Evolutionary conservation across 192 early-diverging fungal species (phyloP), one percentile per base, ranked within the genome.

Genomic region (Umbelopsis sp.): DNA sequence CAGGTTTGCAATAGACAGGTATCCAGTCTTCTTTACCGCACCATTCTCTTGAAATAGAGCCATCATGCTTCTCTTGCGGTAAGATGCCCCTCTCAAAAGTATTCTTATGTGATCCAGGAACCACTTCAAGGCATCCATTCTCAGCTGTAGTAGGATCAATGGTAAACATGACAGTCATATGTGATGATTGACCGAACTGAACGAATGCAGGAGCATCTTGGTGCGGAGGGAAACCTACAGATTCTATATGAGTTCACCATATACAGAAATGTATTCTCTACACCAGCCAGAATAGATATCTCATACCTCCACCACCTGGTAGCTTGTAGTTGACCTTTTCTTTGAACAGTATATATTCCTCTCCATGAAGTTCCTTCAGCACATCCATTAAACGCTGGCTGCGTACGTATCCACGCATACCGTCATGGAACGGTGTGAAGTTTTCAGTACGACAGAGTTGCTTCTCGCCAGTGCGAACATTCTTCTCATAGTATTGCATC

Each of bases 401-500:
- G 26, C 72, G 80, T n/a, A 89, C 85, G 32, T 81, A 76, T 21
- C 75, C 25, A 26, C 77, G 73, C 56, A 87, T 70, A n/a, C 80
- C 79, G 36, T 70, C 62, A 62, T 79, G 81, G 68, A 80, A 87
- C 9, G 88, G 88, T 2, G 86, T 87, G 65, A 89, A 89, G 68
- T 87, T 87, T 43, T 87, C 86, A 2, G 86, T 89, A 62, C 88
- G 84, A 65, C 88, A 89, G 6, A 89, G 82, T 51, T 81, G 80
- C 32, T 74, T 81, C n/a, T 76, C 70, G 26, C 73, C 75, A 22
- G 80, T 83, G 12, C 34, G 38, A 36, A 76, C 80, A 76, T 86
- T 87, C 22, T 62, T 70, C 73, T 89, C 88, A 71, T 89, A 87
- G 74, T 87, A 89, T 74, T 87, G 83, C 88, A 89, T 89, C 84